These are phyloP conservation scores for Musa acuminata DNA, from an alignment of 176 grass and related monocot species.

Conservation along the genomic window DNA sequence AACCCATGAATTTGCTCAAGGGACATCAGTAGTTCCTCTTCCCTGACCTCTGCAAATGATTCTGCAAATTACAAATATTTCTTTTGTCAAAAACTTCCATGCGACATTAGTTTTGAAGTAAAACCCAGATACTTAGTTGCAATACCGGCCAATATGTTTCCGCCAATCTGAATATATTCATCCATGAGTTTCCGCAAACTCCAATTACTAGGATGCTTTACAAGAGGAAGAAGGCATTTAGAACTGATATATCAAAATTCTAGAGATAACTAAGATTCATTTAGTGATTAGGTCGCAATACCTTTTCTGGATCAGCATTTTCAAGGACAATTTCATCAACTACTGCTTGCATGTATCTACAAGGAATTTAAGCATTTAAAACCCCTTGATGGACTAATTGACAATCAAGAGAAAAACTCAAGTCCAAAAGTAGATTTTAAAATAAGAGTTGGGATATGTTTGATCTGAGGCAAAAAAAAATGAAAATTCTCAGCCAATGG, in stretches of 20 bases:
- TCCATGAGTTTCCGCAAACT: slow-evolving; percentile 62
- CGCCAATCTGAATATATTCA: slow-evolving; percentile 53
- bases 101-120: background rate
- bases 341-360: slow-evolving; percentile 96
- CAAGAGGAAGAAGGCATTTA: slow-evolving; percentile 7
- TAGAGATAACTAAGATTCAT: slow-evolving; percentile 13
- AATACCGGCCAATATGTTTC: slow-evolving; percentile 52
- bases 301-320: slow-evolving; percentile 66
- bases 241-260: background rate
- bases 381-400: background rate
- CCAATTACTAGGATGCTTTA: slow-evolving; percentile 67
- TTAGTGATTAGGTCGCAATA: slow-evolving; percentile 9
- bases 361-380: slow-evolving; percentile 17
- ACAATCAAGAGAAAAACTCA: background rate
- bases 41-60: slow-evolving; percentile 45
- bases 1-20: slow-evolving; percentile 49
- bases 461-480: too few relatives aligned
- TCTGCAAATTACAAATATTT: slow-evolving; percentile 34
- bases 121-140: background rate
- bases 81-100: background rate
- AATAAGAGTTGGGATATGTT: too few relatives aligned
- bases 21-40: slow-evolving; percentile 44
- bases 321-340: slow-evolving; percentile 73
- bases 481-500: too few relatives aligned
- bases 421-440: background rate